Evolutionary conservation across 2,329 filamentous ascomycete species (phyloP).

Genomic region (Trichoderma asperellum): DNA sequence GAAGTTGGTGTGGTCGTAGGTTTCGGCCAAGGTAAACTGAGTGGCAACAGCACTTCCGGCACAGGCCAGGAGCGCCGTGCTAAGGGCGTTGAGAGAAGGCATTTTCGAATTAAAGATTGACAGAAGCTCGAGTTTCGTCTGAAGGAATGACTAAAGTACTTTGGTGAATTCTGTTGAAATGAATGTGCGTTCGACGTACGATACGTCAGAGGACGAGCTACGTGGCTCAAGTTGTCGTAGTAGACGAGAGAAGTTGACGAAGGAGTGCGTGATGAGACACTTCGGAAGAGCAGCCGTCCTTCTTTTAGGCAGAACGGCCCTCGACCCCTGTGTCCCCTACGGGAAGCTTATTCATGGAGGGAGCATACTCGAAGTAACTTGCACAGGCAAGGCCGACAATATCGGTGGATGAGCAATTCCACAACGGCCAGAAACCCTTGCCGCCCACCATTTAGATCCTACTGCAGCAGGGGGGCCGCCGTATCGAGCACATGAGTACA

Average conservation of each 20-base stretch:
- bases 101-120: conserved; percentile 41
- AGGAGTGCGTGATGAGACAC: conserved; percentile 22
- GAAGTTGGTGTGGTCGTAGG: conserved; percentile 51
- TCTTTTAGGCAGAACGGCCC: conserved; percentile 15
- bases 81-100: conserved; percentile 47
- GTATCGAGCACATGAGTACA: conserved; percentile 4
- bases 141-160: conserved; percentile 8
- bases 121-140: conserved; percentile 6
- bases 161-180: conserved; percentile 34
- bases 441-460: conserved; percentile 7
- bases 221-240: conserved; percentile 18
- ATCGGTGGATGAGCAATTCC: conserved; percentile 5
- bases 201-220: conserved; percentile 28
- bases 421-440: conserved; percentile 4
- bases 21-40: conserved; percentile 46
- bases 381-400: conserved; percentile 1
- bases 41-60: conserved; percentile 41
- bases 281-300: conserved; percentile 17
- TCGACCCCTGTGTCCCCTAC: conserved; percentile 7
- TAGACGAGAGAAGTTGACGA: neutral
- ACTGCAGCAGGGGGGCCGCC: neutral
- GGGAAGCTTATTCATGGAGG: conserved; percentile 13
- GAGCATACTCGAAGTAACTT: neutral
- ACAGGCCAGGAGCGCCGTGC: conserved; percentile 45
- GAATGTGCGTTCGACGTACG: conserved; percentile 31